Conservation (phyloP, 768 basidiomycete species). For the Mycena polygramma region DNA sequence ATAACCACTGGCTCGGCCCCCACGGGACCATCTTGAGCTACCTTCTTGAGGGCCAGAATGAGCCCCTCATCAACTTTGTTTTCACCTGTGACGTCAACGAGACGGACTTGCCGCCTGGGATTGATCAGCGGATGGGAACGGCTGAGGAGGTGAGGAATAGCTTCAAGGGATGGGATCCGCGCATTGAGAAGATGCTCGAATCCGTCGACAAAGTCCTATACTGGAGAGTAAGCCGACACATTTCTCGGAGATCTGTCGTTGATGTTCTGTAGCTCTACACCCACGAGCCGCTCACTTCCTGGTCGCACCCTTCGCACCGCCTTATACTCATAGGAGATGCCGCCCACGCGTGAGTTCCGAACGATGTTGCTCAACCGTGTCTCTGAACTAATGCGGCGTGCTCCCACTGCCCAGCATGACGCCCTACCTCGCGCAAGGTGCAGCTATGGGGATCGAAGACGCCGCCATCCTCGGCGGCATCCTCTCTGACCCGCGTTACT, state of each 20-base stretch:
- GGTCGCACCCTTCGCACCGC: slow-evolving; percentile 53
- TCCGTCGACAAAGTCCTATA: slow-evolving; percentile 21
- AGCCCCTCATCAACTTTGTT: slow-evolving; percentile 35
- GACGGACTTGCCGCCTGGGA: slow-evolving; percentile 20
- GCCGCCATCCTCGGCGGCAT: slow-evolving; percentile 16
- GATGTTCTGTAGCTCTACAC: slow-evolving; percentile 50
- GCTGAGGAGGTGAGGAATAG: slow-evolving; percentile 25
- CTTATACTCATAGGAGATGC: slow-evolving; percentile 24
- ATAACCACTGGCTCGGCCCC: slow-evolving; percentile 32
- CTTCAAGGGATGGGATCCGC: slow-evolving; percentile 38
- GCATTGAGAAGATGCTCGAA: slow-evolving; percentile 31
- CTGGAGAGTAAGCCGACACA: slow-evolving; percentile 31
- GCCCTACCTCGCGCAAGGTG: slow-evolving; percentile 43
- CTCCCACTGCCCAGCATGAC: slow-evolving; percentile 40
- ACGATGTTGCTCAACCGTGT: too few species aligned
- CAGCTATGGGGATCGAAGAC: slow-evolving; percentile 45
- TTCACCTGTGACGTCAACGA: slow-evolving; percentile 36
- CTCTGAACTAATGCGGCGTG: too few species aligned
- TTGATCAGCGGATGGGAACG: slow-evolving; percentile 33
- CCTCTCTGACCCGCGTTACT: background rate
- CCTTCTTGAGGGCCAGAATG: slow-evolving; percentile 32
- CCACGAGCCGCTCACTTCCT: slow-evolving; percentile 51
- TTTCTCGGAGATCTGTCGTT: too few species aligned
- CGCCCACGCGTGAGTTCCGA: too few species aligned
- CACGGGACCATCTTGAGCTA: slow-evolving; percentile 33